Evolutionary conservation across 805 yeast genomes (phyloP).

Genomic region (Monosporozyma servazzii): DNA sequence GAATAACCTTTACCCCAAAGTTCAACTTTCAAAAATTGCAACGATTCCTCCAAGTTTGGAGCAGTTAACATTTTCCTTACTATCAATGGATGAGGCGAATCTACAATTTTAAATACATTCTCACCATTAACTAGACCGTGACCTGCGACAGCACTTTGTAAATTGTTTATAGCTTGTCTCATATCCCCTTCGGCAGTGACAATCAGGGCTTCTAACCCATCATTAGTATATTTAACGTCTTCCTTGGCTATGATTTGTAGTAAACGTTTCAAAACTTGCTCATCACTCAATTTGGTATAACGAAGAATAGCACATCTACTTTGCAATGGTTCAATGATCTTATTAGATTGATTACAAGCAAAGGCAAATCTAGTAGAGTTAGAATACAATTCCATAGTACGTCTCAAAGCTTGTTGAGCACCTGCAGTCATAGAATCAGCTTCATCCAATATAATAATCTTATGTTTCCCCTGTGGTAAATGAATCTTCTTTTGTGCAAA

Average conservation of each 20-base stretch:
- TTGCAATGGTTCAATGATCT: conserved; percentile 93
- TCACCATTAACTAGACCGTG: conserved; percentile 85
- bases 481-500: conserved; percentile 92
- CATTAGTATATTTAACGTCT: conserved; percentile 68
- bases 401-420: conserved; percentile 87
- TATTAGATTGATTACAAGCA: conserved; percentile 91
- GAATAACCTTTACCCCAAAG: conserved; percentile 89
- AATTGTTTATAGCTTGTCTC: conserved; percentile 94
- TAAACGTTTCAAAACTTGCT: conserved; percentile 71
- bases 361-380: conserved; percentile 96
- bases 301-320: conserved; percentile 92
- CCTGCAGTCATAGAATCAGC: conserved; percentile 97
- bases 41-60: conserved; percentile 52
- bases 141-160: conserved; percentile 91
- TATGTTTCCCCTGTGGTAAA: conserved; percentile 83
- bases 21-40: conserved; percentile 47
- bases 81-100: conserved; percentile 88
- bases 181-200: conserved; percentile 97
- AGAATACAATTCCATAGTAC: conserved; percentile 95
- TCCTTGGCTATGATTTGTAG: conserved; percentile 63
- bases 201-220: conserved; percentile 84
- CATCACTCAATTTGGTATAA: conserved; percentile 71
- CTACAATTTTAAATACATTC: conserved; percentile 91
- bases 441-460: conserved; percentile 87
- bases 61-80: conserved; percentile 60